Evolutionary conservation across 805 yeast genomes (phyloP), one percentile per base, ranked within the genome.

Genomic region (Ascoidea tarda): DNA sequence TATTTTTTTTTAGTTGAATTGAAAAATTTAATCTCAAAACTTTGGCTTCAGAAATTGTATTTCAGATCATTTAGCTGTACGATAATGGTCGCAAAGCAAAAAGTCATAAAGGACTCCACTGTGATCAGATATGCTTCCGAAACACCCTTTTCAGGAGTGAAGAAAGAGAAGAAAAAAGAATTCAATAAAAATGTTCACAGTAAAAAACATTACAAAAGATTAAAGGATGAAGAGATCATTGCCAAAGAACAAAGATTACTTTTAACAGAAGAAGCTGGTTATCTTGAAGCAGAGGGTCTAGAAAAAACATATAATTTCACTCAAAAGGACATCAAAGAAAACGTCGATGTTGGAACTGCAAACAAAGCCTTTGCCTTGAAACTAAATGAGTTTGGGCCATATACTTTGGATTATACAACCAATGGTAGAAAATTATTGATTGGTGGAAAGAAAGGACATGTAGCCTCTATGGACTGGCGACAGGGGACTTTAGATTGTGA

Each of bases 401-500:
- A 93, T 63, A 68, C 73, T 5, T 63, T 86, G 6, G 89, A 91
- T 65, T 93, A 84, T 65, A 78, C 93, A 2, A 75, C 91, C 66
- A 88, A 88, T 60, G 99, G 99, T 52, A 80, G 96, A 56, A 84
- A 83, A 57, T 66, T 93, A 50, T 72, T 93, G 44, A 70, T 93
- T 28, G 93, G 90, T 8, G 99, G 99, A 16, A 74, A 75, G 49
- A 88, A 87, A 64, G 99, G 99, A 3, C 99, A 93, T 71, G 80
- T 93, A 51, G 98, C 99, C 0, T 79, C 93, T 1, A 83, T 93
- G 73, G 96, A 93, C 69, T 93, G 99, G 97, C 79, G 95, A 63
- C 78, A 81, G 46, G 98, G 98, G 12, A 73, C 71, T 46, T 69
- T 91, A 42, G 83, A 81, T 56, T 81, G 95, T 48, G 99, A 93